phyloP scores from a whole-genome alignment of 371 early-diverging fungal species.

The Parasitella parasitica region DNA sequence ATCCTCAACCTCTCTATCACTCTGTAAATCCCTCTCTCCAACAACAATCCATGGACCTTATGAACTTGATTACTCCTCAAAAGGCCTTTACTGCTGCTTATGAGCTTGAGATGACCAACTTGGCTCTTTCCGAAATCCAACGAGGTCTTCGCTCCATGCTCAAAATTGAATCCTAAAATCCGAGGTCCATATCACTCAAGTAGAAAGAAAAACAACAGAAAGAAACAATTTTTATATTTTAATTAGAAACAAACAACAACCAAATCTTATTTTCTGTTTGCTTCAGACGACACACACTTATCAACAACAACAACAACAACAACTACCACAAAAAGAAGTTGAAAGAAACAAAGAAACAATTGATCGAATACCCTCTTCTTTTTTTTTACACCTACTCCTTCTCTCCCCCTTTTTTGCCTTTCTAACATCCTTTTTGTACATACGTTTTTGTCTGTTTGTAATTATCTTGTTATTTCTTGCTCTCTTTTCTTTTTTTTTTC shows the following conservation, averaged over 20 bases:
- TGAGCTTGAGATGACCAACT: conserved; percentile 24
- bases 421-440: conserved; percentile 12
- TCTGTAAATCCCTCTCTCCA: conserved; percentile 23
- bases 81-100: conserved; percentile 27
- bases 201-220: conserved; percentile 12
- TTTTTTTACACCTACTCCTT: background rate
- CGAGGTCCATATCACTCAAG: conserved; percentile 1
- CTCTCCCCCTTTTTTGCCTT: background rate
- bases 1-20: conserved; percentile 20
- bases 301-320: conserved; percentile 5
- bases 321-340: background rate
- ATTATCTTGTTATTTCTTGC: conserved; percentile 6
- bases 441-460: conserved; percentile 7
- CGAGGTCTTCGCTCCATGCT: conserved; percentile 48
- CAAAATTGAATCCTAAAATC: conserved; percentile 39
- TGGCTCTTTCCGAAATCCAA: conserved; percentile 48
- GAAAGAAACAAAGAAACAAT: background rate
- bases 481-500: conserved; percentile 4
- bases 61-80: conserved; percentile 28
- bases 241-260: conserved; percentile 5
- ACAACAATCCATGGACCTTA: conserved; percentile 34
- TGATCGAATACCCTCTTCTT: background rate
- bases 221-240: background rate
- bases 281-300: background rate
- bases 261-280: background rate